These are phyloP conservation scores for Scedosporium boydii DNA, from an alignment of 2,329 filamentous ascomycete species.

Conservation along the genomic window DNA sequence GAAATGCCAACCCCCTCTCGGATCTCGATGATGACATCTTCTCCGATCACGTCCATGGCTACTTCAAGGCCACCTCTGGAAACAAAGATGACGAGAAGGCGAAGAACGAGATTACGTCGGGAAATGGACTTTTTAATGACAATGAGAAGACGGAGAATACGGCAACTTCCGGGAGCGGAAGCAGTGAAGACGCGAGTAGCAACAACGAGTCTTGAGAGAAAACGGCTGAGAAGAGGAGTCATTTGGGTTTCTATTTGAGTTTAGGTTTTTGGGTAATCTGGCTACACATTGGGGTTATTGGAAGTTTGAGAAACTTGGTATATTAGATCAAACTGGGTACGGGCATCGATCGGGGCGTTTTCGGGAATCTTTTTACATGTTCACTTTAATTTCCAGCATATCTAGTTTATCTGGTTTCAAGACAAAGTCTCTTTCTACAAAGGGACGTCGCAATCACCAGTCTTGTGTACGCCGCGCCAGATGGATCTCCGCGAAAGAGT, in stretches of 20 bases:
- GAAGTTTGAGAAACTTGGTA: no score
- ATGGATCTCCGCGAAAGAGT: no score
- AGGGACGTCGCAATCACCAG: no score
- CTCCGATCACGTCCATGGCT: slow-evolving; percentile 4
- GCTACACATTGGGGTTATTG: no score
- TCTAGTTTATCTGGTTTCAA: no score
- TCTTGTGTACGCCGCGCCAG: no score
- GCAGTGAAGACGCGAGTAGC: not conserved
- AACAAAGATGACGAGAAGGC: not conserved
- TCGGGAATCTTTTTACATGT: no score
- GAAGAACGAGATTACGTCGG: not conserved
- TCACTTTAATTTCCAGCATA: no score
- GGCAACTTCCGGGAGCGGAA: not conserved
- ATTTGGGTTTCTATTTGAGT: not conserved
- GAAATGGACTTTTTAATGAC: not conserved
- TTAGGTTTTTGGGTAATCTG: not conserved
- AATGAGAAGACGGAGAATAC: not conserved
- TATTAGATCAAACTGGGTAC: no score
- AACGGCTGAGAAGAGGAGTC: no score
- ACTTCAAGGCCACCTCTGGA: slow-evolving; percentile 3
- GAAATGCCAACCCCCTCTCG: slow-evolving; percentile 25
- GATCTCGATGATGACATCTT: slow-evolving; percentile 3
- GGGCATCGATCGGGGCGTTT: no score
- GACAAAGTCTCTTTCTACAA: no score
- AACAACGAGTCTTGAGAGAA: not conserved